Base-by-base conservation (phyloP, 2,329 filamentous ascomycete genomes). In the Escovopsis sp. region DNA sequence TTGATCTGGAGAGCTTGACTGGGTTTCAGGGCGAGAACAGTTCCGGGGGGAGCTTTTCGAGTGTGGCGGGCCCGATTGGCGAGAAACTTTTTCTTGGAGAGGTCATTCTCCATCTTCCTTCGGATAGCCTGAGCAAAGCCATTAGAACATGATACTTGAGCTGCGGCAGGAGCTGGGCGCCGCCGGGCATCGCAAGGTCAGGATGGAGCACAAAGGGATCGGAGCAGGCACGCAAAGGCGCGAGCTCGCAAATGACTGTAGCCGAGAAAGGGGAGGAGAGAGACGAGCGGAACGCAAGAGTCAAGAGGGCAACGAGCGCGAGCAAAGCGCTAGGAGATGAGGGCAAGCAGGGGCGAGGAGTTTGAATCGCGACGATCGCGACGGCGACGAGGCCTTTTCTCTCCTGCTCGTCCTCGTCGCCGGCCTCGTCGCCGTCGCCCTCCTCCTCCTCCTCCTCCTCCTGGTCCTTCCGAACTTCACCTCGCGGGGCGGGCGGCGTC, bases 1-100 rank as follows among this genome's bases (percentile, higher is more conserved):
- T 96, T 96, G 67, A 98, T 96, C 69, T 98, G 91, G 15, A 98
- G 80, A 37, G 91, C 91, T 55, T 85, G 86, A 60, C 88, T 95
- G 43, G 91, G 91, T 66, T 93, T 93, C 49, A 98, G 74, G 55
- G 91, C 86, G 47, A 98, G 82, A 47, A 98, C 91, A 44, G 89
- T 95, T 53, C 91, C 91, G 3, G 91, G 91, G 46, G 91, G 89
- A 44, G 89, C 89, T 69, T 95, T 96, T 60, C 88, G 83, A 47
- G 82, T 84, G 57, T 85, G 84, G 52, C 87, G 80, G 51, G 87
- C 81, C 54, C 87, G 81, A 53, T 77, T 73, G 50, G 80, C 77
- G 47, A 79, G 74, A 58, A 86, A 77, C 67, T 87, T 94, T 77
- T 96, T 96, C 72, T 96, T 96, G 74, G 78, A 93, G 67, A 98